Evolutionary conservation across 306 rosid genomes (phyloP), one percentile per base, ranked within the genome.

Genomic region (Vicia villosa): DNA sequence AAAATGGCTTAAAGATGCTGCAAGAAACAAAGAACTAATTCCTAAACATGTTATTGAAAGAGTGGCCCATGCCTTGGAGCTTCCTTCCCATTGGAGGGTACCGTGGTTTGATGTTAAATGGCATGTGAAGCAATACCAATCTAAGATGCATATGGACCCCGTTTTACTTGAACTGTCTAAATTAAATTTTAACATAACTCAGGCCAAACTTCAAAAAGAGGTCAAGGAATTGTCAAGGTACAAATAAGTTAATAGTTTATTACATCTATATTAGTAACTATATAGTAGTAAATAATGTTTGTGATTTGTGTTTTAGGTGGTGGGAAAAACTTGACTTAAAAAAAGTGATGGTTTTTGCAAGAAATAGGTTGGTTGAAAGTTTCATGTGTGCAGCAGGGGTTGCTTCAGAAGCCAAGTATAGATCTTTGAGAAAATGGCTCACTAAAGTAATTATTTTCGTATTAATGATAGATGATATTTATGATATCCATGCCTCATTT

Each of bases 341-440:
- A 52, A 41, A 80, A 34, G 68, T 79, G 0, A 38, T 87, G 80
- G 34, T 36, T 20, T 90, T 90, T 70, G 85, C 91, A 69, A 73
- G 96, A 70, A 88, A 85, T 51, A 76, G 96, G 68, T 68, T 90
- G 76, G 96, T 82, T 16, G 91, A 87, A 68, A 51, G 84, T 68
- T 90, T 87, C 87, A 69, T 84, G 80, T 87, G 88, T 66, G 64
- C 84, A 6, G 30, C 70, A 32, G 96, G 94, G 15, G 76, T 85
- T 37, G 85, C 82, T 64, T 74, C 17, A 17, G 81, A 83, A 19
- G 74, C 83, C 6, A 60, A 80, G 14, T 54, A 71, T 64, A 77
- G 21, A 50, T 46, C 72, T 9, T n/a, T 90, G 0, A 80, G 96
- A 72, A 85, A 76, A 82, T 87, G 85, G 80, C 86, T 90, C 7